Percentiles rank a stretch among this genome's conserved stretches.
Evolutionary conservation across 2,329 filamentous ascomycete genomes (phyloP).

Genomic region (Cordyceps fumosorosea): DNA sequence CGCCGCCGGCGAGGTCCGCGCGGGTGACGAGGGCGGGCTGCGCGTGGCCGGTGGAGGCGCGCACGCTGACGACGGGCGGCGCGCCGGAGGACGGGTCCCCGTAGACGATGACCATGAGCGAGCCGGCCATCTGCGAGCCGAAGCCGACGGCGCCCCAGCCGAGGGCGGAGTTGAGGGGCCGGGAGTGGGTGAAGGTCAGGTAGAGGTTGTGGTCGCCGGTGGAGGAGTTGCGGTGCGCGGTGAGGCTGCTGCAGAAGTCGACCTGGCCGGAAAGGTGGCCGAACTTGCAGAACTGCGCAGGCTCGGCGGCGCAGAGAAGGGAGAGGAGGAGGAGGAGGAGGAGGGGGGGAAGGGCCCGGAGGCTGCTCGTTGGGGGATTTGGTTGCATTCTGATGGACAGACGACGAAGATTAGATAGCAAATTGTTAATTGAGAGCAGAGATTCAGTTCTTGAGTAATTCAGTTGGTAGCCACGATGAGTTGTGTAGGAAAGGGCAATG

Average conservation of each 20-base stretch:
- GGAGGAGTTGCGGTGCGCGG: slow-evolving; percentile 17
- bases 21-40: slow-evolving; percentile 10
- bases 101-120: slow-evolving; percentile 20
- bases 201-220: slow-evolving; percentile 16
- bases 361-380: too few relatives aligned
- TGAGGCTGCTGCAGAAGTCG: slow-evolving; percentile 18
- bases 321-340: not conserved
- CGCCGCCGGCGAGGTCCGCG: not conserved
- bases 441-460: too few relatives aligned
- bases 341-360: not conserved
- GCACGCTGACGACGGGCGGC: slow-evolving; percentile 15
- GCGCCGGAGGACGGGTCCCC: slow-evolving; percentile 14
- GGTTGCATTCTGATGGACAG: not conserved
- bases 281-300: slow-evolving; percentile 17
- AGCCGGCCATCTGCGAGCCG: slow-evolving; percentile 16
- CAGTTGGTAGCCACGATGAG: not conserved
- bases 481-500: not conserved
- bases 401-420: too few relatives aligned
- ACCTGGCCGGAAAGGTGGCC: slow-evolving; percentile 10
- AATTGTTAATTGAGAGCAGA: too few relatives aligned
- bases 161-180: not conserved
- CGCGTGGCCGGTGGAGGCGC: slow-evolving; percentile 13
- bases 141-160: slow-evolving; percentile 19
- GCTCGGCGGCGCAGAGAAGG: not conserved
- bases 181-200: slow-evolving; percentile 14